These are phyloP conservation scores for Euphorbia tirucalli DNA, from an alignment of 345 rosid species.

Conservation along the genomic window DNA sequence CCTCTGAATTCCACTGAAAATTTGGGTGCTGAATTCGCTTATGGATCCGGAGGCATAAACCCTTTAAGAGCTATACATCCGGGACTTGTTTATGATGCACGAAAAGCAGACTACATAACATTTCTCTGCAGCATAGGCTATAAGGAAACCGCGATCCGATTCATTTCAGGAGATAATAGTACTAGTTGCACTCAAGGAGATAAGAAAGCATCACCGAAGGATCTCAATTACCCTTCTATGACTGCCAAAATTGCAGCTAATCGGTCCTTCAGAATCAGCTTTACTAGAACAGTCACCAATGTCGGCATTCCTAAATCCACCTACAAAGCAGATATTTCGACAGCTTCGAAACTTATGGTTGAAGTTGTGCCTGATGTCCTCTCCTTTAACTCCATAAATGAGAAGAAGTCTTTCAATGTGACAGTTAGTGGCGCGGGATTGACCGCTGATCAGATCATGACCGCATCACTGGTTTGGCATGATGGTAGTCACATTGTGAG, in stretches of 20 bases:
- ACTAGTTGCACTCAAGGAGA: conserved; percentile 14
- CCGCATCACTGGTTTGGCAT: conserved; percentile 38
- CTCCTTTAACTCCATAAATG: conserved; percentile 22
- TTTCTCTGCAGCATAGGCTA: conserved; percentile 38
- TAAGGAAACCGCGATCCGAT: conserved; percentile 9
- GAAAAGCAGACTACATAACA: conserved; percentile 32
- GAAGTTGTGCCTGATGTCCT: conserved; percentile 29
- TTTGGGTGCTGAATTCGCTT: conserved; percentile 35
- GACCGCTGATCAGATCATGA: conserved; percentile 5
- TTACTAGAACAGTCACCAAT: conserved; percentile 36
- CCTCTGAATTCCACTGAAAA: conserved; percentile 28
- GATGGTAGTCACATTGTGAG: conserved; percentile 36
- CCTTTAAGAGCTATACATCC: conserved; percentile 36
- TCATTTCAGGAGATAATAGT: conserved; percentile 23
- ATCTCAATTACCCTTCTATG: conserved; percentile 43
- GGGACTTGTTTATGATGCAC: conserved; percentile 41
- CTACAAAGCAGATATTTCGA: conserved; percentile 20
- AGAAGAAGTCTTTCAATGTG: conserved; percentile 31
- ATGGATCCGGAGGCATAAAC: conserved; percentile 44
- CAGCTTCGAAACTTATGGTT: conserved; percentile 15
- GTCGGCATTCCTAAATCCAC: conserved; percentile 38
- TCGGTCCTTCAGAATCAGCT: conserved; percentile 19
- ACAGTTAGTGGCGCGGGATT: conserved; percentile 27
- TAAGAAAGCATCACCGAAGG: conserved; percentile 6
- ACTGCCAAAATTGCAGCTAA: not conserved